These are phyloP conservation scores for Nakazawaea ambrosiae DNA, from an alignment of 805 yeast species.

Conservation along the genomic window DNA sequence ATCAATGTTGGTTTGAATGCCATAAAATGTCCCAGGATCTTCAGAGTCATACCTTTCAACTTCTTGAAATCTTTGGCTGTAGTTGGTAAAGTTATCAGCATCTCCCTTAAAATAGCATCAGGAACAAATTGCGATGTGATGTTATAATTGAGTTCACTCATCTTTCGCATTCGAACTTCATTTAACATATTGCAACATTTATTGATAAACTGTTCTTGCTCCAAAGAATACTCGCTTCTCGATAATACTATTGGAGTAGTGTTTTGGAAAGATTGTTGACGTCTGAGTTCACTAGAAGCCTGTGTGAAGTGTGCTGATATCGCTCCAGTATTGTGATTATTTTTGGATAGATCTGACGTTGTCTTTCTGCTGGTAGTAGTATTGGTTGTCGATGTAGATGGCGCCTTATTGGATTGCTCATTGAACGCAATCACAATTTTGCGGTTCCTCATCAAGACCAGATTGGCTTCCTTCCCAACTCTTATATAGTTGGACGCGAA, in stretches of 20 bases:
- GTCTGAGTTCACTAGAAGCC: constrained; percentile 12
- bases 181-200: constrained; percentile 27
- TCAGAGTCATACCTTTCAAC: constrained; percentile 27
- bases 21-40: constrained; percentile 21
- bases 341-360: constrained; percentile 15
- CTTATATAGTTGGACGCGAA: constrained; percentile 73
- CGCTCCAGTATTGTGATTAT: constrained; percentile 13
- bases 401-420: constrained; percentile 17
- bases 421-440: constrained; percentile 48
- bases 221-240: constrained; percentile 14
- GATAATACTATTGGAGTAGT: constrained; percentile 17
- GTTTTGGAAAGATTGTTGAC: constrained; percentile 3
- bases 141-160: constrained; percentile 31
- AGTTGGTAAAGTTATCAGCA: constrained; percentile 50
- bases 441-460: constrained; percentile 36
- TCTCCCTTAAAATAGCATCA: constrained; percentile 38
- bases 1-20: constrained; percentile 19
- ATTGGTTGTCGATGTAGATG: constrained; percentile 11
- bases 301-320: constrained; percentile 16
- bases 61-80: constrained; percentile 37
- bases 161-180: constrained; percentile 33
- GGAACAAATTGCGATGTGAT: constrained; percentile 28
- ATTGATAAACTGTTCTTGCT: constrained; percentile 22
- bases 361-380: constrained; percentile 1
- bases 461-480: constrained; percentile 49